These are phyloP conservation scores for Trichoderma koningiopsis DNA, from an alignment of 2,329 filamentous ascomycete genomes.

Conservation along the genomic window DNA sequence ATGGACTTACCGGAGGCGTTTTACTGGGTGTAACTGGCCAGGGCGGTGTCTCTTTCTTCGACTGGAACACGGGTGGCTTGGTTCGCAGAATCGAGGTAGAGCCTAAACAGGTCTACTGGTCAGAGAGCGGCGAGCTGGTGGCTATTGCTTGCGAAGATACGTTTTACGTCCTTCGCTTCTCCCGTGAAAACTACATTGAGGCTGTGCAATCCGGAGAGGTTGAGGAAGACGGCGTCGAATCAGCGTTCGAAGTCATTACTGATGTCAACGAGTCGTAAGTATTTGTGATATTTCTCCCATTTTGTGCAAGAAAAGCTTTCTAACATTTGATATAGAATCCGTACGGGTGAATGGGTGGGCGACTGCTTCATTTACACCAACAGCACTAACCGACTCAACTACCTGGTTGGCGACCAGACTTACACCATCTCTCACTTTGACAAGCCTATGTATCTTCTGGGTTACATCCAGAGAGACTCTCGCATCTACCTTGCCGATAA, in stretches of 20 bases:
- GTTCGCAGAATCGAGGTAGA: slow-evolving; percentile 89
- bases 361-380: slow-evolving; percentile 99
- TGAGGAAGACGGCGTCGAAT: slow-evolving; percentile 89
- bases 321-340: slow-evolving; percentile 58
- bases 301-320: background rate
- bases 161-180: slow-evolving; percentile 92
- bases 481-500: slow-evolving; percentile 94
- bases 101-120: slow-evolving; percentile 84
- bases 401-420: slow-evolving; percentile 95
- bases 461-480: slow-evolving; percentile 94
- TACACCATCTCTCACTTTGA: slow-evolving; percentile 98
- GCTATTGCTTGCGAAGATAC: slow-evolving; percentile 91
- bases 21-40: slow-evolving; percentile 93
- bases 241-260: slow-evolving; percentile 93
- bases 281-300: background rate
- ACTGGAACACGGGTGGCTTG: slow-evolving; percentile 88
- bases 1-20: slow-evolving; percentile 85
- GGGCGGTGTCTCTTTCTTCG: slow-evolving; percentile 92
- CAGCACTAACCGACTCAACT: slow-evolving; percentile 93
- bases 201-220: slow-evolving; percentile 80
- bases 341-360: slow-evolving; percentile 95
- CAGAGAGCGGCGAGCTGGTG: slow-evolving; percentile 91
- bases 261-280: slow-evolving; percentile 85
- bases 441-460: slow-evolving; percentile 89
- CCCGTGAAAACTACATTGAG: slow-evolving; percentile 82